Conservation (phyloP, 805 yeast species). For the Clavispora carvajalis region DNA sequence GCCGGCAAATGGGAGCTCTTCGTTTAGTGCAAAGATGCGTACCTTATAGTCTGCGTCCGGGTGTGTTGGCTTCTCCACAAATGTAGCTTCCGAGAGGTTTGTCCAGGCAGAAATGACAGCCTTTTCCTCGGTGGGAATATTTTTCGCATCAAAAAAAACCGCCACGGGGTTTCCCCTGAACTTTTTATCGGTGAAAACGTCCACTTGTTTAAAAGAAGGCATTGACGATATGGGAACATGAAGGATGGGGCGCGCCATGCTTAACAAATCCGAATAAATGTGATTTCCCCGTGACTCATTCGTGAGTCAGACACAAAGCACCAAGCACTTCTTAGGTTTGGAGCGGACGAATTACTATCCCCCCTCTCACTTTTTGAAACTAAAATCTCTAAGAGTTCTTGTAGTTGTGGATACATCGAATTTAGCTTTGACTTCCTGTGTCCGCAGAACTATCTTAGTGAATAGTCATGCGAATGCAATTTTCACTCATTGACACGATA, state of each 20-base stretch:
- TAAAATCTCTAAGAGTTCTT: no score
- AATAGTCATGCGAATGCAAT: no score
- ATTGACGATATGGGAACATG: no score
- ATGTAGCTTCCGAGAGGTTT: slow-evolving; percentile 55
- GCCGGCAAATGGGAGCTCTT: slow-evolving; percentile 58
- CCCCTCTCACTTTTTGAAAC: no score
- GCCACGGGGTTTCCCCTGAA: slow-evolving; percentile 55
- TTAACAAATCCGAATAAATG: no score
- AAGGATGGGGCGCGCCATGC: no score
- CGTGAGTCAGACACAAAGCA: neutral
- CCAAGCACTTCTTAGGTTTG: no score
- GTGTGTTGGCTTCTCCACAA: slow-evolving; percentile 38
- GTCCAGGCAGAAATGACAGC: slow-evolving; percentile 53
- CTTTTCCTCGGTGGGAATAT: slow-evolving; percentile 36
- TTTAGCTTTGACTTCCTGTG: no score
- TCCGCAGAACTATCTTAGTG: no score
- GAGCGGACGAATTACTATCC: no score
- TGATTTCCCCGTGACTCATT: neutral
- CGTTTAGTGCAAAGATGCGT: slow-evolving; percentile 43
- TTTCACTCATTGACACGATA: no score
- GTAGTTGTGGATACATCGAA: no score
- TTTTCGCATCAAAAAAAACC: slow-evolving; percentile 40
- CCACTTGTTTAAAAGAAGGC: slow-evolving; percentile 31
- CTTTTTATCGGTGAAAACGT: slow-evolving; percentile 35
- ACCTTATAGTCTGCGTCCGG: slow-evolving; percentile 41